These are phyloP conservation scores for Umbelopsis sp. DNA, from an alignment of 192 early-diverging fungal genomes.

Conservation along the genomic window DNA sequence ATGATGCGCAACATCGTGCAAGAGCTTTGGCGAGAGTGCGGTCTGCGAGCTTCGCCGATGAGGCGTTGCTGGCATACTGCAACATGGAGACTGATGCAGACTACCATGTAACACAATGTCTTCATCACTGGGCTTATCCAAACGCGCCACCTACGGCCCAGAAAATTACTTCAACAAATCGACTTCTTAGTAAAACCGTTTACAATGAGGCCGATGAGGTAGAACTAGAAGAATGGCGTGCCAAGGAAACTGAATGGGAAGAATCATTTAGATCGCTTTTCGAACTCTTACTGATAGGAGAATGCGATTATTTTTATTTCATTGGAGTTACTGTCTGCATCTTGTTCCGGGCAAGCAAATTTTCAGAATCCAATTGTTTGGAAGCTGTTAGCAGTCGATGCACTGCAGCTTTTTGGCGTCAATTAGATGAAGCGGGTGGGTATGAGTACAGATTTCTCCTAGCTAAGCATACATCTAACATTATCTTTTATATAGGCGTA, in stretches of 20 bases:
- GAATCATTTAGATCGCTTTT: slow-evolving; percentile 4
- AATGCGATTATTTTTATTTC: slow-evolving; percentile 13
- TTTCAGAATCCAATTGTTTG: neutral
- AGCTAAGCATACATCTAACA: neutral
- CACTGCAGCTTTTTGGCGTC: neutral
- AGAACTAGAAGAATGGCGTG: slow-evolving; percentile 1
- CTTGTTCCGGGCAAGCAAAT: neutral
- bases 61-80: neutral
- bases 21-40: neutral
- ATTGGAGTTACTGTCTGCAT: neutral
- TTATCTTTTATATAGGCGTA: neutral
- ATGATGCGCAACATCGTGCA: neutral
- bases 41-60: neutral
- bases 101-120: neutral
- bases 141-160: neutral
- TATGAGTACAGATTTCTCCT: too few relatives aligned
- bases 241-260: neutral
- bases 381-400: slow-evolving; percentile 6
- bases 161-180: neutral
- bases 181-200: slow-evolving; percentile 8
- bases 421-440: neutral
- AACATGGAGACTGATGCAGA: neutral
- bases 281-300: neutral
- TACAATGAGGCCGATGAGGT: neutral
- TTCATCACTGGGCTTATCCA: slow-evolving; percentile 6